Evolutionary conservation across 139 green algal species (phyloP), one percentile per base, ranked within the genome.

Genomic region (Dunaliella sp.): DNA sequence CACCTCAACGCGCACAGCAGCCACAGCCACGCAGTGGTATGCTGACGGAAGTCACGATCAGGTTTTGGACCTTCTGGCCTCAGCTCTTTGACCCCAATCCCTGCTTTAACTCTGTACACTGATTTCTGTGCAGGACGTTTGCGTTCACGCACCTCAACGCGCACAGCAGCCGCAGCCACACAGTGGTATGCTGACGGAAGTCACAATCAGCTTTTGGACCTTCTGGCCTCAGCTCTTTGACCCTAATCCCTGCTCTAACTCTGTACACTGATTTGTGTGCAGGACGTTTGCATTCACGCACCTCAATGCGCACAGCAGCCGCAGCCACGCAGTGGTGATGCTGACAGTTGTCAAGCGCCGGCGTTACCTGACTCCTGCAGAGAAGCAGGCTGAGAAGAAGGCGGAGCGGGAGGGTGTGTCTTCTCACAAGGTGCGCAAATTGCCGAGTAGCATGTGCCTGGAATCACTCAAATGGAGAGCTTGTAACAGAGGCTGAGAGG

Each of bases 21-120:
- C 36, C 92, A 95, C 85, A 93, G 86, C 84, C 95, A 98, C 77
- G 94, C 94, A 1, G 93, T 97, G 33, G 90, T 97, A 96, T 97
- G 88, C 80, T 97, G 2, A 97, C 94, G 0, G 93, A 96, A 25
- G 89, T 94, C 84, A 96, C 95, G 92, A 92, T 92, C 83, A 35
- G 82, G 32, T 80, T 81, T 78, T 91, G n/a, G n/a, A n/a, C 59
- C 59, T 76, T 76, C n/a, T n/a, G n/a, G n/a, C n/a, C n/a, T n/a
- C n/a, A n/a, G n/a, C 22, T 76, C 59, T 76, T 76, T 76, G 59
- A 22, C 22, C 59, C 59, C 59, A 76, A 76, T 76, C n/a, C n/a
- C n/a, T n/a, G n/a, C n/a, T n/a, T n/a, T n/a, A n/a, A n/a, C n/a
- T n/a, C n/a, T n/a, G n/a, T n/a, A 65, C 48, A 16, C 26, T 75